Percentiles rank a stretch among this genome's conserved stretches.
Evolutionary conservation across 495 filamentous ascomycete species (phyloP).

Genomic region (Ascobolus immersus): DNA sequence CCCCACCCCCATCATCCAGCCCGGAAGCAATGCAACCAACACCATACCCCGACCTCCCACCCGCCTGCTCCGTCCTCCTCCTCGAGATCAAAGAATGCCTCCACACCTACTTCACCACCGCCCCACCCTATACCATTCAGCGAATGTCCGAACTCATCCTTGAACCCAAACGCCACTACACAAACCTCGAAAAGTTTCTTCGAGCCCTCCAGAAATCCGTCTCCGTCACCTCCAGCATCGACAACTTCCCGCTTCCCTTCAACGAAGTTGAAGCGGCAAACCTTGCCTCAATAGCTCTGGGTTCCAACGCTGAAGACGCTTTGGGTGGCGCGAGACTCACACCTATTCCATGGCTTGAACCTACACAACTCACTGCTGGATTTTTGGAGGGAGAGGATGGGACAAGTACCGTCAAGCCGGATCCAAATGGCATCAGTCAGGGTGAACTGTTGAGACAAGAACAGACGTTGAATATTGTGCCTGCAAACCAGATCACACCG

Average conservation of each 20-base stretch:
- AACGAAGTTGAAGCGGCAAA: conserved; percentile 27
- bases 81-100: conserved; percentile 42
- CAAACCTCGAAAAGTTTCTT: conserved; percentile 54
- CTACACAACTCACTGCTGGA: conserved; percentile 13
- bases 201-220: conserved; percentile 78
- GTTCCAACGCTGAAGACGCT: conserved; percentile 67
- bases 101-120: conserved; percentile 34
- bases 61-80: conserved; percentile 25
- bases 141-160: conserved; percentile 80
- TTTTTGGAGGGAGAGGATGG: conserved; percentile 13
- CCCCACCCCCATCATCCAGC: conserved; percentile 4
- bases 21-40: conserved; percentile 3
- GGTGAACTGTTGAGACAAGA: conserved; percentile 57
- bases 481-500: conserved; percentile 22
- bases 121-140: conserved; percentile 82
- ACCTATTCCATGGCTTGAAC: conserved; percentile 65
- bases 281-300: conserved; percentile 20
- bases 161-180: conserved; percentile 50
- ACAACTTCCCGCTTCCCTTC: conserved; percentile 56
- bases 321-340: conserved; percentile 79
- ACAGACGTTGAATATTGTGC: conserved; percentile 44
- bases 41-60: conserved; percentile 1
- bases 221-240: conserved; percentile 59
- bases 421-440: conserved; percentile 34
- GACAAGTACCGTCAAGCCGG: conserved; percentile 3